These are phyloP conservation scores for Rostrohypoxylon terebratum DNA, from an alignment of 495 filamentous ascomycete genomes.

Conservation along the genomic window DNA sequence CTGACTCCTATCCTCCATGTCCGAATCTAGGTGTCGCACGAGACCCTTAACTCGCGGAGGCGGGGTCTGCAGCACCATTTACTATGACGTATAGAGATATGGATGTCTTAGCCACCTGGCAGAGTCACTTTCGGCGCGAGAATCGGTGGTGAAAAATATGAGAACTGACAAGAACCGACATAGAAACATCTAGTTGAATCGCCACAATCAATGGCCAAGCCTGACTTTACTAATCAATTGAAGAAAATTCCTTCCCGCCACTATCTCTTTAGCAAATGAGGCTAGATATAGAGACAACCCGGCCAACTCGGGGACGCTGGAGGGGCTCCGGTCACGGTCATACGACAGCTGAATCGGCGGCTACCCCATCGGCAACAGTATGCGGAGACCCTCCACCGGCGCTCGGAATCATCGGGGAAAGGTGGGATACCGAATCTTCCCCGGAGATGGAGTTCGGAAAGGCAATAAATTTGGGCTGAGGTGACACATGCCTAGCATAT, in stretches of 20 bases:
- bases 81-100: conserved; percentile 1
- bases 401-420: conserved; percentile 28
- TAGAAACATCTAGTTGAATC: neutral
- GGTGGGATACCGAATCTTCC: conserved; percentile 38
- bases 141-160: neutral
- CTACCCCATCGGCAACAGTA: conserved; percentile 21
- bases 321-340: conserved; percentile 9
- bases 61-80: neutral
- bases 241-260: neutral
- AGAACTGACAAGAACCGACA: neutral
- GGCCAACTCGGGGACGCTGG: neutral
- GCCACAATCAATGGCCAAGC: neutral
- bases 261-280: neutral
- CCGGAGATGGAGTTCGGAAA: conserved; percentile 23
- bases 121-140: neutral
- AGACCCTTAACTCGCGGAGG: neutral
- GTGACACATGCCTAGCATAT: neutral
- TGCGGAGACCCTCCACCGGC: conserved; percentile 8
- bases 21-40: neutral
- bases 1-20: neutral
- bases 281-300: neutral
- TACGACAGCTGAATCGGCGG: neutral
- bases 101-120: neutral
- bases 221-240: neutral
- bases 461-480: conserved; percentile 8